phyloP scores from a whole-genome alignment of 495 filamentous ascomycete species.

The Tuber aestivum region DNA sequence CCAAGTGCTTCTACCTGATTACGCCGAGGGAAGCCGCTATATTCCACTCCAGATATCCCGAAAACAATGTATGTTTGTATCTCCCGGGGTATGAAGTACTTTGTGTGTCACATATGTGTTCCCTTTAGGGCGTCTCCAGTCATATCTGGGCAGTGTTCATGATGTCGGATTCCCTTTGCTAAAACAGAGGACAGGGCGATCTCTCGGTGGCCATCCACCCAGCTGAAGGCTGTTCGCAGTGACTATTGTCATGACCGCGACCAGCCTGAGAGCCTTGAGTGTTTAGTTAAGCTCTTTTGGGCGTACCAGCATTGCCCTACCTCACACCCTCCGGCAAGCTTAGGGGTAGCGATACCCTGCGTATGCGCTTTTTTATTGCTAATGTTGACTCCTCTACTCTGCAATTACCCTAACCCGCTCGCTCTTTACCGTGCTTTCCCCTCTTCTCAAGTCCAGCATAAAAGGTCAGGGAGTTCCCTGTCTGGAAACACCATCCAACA shows the following conservation, averaged over 20 bases:
- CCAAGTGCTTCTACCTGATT: constrained; percentile 17
- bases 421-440: background rate
- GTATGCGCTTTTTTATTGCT: constrained; percentile 10
- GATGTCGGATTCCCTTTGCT: background rate
- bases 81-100: constrained; percentile 10
- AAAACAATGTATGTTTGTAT: constrained; percentile 16
- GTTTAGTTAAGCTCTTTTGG: constrained; percentile 8
- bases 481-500: constrained; percentile 7
- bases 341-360: constrained; percentile 7
- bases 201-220: constrained; percentile 10
- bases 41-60: constrained; percentile 19
- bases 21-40: constrained; percentile 29
- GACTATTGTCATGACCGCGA: constrained; percentile 26
- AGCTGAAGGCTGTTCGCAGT: constrained; percentile 26
- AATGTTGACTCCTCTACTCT: constrained; percentile 28
- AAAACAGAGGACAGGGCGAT: constrained; percentile 16
- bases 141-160: constrained; percentile 23
- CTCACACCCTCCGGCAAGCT: background rate
- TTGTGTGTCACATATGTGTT: constrained; percentile 21
- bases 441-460: constrained; percentile 17
- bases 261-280: constrained; percentile 19
- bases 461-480: constrained; percentile 15
- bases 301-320: constrained; percentile 10
- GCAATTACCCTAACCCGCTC: background rate
- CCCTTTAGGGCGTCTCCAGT: constrained; percentile 9